A percentile compares a stretch with the other conserved stretches of the same genome.
Conservation (phyloP, 345 rosid species). For the Hevea brasiliensis region DNA sequence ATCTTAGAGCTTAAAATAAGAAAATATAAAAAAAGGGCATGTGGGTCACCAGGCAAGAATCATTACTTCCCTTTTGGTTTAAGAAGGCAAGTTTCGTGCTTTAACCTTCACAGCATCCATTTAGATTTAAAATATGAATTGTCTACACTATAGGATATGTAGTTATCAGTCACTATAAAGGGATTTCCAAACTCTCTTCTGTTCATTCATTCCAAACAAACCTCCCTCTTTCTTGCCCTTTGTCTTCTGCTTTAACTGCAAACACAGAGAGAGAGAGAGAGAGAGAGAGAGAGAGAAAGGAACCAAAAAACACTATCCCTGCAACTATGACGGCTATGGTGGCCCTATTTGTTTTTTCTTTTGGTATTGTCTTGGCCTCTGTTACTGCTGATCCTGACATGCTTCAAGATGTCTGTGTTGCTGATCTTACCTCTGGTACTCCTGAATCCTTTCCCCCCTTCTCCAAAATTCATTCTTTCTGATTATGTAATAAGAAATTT, state of each 20-base stretch:
- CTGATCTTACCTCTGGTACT: conserved; percentile 58
- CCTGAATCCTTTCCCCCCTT: not conserved
- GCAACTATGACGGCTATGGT: conserved; percentile 24
- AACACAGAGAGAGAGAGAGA: not conserved
- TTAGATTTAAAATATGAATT: no score
- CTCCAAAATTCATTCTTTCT: not conserved
- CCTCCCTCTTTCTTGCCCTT: no score
- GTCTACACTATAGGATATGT: no score
- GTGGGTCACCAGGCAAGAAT: no score
- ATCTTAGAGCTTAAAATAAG: no score
- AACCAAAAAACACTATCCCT: not conserved
- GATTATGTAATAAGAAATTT: not conserved
- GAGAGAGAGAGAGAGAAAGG: not conserved
- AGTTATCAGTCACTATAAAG: conserved; percentile 4
- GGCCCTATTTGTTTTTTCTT: conserved; percentile 20
- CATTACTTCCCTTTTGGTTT: conserved; percentile 8
- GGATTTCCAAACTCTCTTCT: not conserved
- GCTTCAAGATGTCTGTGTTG: conserved; percentile 91
- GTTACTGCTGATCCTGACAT: conserved; percentile 55
- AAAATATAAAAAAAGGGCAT: no score
- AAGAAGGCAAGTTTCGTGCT: conserved; percentile 17
- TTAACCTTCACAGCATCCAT: not conserved
- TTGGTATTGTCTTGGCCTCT: conserved; percentile 34
- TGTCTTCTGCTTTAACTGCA: not conserved
- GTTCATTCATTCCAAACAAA: not conserved